Conservation (phyloP, 306 rosid genomes). For the Vigna mungo region DNA sequence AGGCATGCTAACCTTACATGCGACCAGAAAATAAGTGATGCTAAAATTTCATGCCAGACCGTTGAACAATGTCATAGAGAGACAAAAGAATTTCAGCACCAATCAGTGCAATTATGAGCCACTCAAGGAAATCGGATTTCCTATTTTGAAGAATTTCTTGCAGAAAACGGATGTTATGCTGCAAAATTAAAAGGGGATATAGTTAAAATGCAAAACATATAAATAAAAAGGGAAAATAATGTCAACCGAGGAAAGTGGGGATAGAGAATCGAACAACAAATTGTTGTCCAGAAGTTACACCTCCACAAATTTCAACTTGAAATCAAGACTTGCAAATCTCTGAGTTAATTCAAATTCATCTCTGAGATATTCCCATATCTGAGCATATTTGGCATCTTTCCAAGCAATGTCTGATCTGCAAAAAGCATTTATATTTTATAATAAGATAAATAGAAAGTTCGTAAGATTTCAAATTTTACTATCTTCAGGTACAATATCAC, state of each 20-base stretch:
- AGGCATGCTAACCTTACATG: constrained; percentile 11
- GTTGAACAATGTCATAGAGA: constrained; percentile 79
- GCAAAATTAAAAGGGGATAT: constrained; percentile 36
- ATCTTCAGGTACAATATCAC: not conserved
- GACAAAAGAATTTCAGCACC: constrained; percentile 95
- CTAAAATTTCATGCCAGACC: constrained; percentile 72
- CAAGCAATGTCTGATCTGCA: constrained; percentile 97
- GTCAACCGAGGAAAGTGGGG: not conserved
- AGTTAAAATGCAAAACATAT: not conserved
- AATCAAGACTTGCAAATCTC: constrained; percentile 95
- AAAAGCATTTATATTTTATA: constrained; percentile 32
- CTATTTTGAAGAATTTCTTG: constrained; percentile 97
- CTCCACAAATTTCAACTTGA: constrained; percentile 99
- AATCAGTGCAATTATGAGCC: constrained; percentile 94
- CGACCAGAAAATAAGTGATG: constrained; percentile 9
- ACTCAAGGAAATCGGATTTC: constrained; percentile 93
- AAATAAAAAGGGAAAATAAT: not conserved
- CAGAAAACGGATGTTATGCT: constrained; percentile 97
- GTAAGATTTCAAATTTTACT: not conserved
- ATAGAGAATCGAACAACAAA: constrained; percentile 16
- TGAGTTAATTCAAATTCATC: constrained; percentile 96
- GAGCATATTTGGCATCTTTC: constrained; percentile 99
- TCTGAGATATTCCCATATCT: constrained; percentile 98
- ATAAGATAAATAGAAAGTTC: not conserved
- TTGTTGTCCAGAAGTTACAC: constrained; percentile 44